Percentiles rank a stretch among this genome's conserved stretches.
These are phyloP conservation scores for Salix brachista DNA, from an alignment of 345 rosid species.

Conservation along the genomic window DNA sequence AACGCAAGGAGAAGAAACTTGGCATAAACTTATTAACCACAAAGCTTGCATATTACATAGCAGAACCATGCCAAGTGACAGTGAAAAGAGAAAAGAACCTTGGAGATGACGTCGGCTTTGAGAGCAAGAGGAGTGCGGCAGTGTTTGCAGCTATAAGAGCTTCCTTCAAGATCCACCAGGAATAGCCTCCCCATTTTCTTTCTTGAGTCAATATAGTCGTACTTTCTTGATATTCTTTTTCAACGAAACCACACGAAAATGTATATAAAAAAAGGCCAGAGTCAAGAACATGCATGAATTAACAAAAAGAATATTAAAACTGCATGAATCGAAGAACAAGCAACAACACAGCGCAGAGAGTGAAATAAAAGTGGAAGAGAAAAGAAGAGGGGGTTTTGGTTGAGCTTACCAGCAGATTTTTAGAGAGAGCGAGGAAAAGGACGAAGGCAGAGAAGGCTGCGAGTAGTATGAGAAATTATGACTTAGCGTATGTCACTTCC, in stretches of 20 bases:
- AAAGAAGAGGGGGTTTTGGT: not conserved
- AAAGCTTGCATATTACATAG: too few relatives aligned
- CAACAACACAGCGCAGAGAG: not conserved
- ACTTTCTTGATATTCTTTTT: not conserved
- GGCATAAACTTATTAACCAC: too few relatives aligned
- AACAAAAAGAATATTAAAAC: not conserved
- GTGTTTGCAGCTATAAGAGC: constrained; percentile 62
- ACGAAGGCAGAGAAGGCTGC: not conserved
- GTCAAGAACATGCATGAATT: not conserved
- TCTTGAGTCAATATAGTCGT: not conserved
- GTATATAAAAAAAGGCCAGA: not conserved
- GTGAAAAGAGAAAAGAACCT: constrained; percentile 33
- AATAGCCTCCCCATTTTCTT: constrained; percentile 66
- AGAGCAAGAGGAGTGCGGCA: constrained; percentile 64
- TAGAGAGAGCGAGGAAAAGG: not conserved
- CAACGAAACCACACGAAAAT: not conserved
- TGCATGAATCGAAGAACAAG: not conserved
- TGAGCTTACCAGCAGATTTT: constrained; percentile 10
- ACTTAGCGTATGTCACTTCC: too few relatives aligned
- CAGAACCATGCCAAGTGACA: not conserved
- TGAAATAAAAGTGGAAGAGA: not conserved
- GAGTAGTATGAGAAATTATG: not conserved
- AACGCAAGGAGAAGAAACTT: too few relatives aligned
- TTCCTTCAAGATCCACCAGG: constrained; percentile 53
- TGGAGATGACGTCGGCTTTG: constrained; percentile 49